Evolutionary conservation across 495 filamentous ascomycete species (phyloP).

Genomic region (Pyrenopolyporus hunteri): DNA sequence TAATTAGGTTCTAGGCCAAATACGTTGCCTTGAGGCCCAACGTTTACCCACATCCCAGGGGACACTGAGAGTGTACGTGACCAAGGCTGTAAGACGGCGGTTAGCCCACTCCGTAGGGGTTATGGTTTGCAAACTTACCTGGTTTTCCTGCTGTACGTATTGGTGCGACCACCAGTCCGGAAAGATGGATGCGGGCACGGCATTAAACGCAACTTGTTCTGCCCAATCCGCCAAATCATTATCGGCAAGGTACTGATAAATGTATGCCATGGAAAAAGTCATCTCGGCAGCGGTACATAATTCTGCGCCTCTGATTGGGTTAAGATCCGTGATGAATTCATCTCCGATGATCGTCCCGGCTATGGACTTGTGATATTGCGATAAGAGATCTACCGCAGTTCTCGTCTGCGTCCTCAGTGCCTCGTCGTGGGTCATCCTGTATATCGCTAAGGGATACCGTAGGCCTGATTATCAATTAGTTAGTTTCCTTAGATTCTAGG

Average conservation of each 20-base stretch:
- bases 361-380: constrained; percentile 43
- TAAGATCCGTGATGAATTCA: constrained; percentile 42
- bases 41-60: constrained; percentile 58
- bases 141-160: constrained; percentile 65
- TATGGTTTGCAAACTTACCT: constrained; percentile 44
- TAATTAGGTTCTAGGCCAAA: constrained; percentile 53
- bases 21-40: constrained; percentile 49
- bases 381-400: constrained; percentile 39
- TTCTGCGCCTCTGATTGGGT: constrained; percentile 43
- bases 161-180: constrained; percentile 67
- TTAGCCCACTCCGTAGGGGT: constrained; percentile 1
- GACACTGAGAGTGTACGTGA: constrained; percentile 47
- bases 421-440: constrained; percentile 42
- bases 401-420: constrained; percentile 38
- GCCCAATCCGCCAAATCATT: constrained; percentile 61
- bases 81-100: constrained; percentile 42
- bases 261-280: constrained; percentile 43
- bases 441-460: constrained; percentile 41
- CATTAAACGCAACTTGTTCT: constrained; percentile 66
- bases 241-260: constrained; percentile 53
- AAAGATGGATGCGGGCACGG: constrained; percentile 60
- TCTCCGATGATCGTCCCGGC: constrained; percentile 43
- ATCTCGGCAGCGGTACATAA: constrained; percentile 44
- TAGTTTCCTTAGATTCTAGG: not conserved
- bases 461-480: constrained; percentile 34